A percentile compares a stretch with the other conserved stretches of the same genome.
These are phyloP conservation scores for Chaetothyriales sp. DNA, from an alignment of 2,329 filamentous ascomycete genomes.

Conservation along the genomic window DNA sequence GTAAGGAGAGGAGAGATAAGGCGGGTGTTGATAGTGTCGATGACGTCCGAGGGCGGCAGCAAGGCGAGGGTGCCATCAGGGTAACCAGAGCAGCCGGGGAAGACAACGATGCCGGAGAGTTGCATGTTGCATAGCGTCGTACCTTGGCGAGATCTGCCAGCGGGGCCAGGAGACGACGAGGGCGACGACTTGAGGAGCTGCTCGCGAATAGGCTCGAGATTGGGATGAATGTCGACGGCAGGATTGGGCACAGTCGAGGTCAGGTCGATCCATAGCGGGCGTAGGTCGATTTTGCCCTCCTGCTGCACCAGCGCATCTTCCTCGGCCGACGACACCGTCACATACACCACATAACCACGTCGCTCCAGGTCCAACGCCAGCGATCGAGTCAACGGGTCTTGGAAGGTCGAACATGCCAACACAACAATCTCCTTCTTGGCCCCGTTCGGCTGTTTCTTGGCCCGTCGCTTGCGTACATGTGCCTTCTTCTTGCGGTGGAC, in stretches of 20 bases:
- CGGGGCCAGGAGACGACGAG: slow-evolving; percentile 4
- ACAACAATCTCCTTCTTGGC: slow-evolving; percentile 76
- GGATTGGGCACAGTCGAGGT: slow-evolving; percentile 38
- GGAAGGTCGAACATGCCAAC: slow-evolving; percentile 64
- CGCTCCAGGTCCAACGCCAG: slow-evolving; percentile 76
- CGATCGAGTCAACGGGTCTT: slow-evolving; percentile 68
- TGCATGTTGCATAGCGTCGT: slow-evolving; percentile 24
- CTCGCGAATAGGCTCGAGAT: slow-evolving; percentile 16
- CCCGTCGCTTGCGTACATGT: slow-evolving; percentile 51
- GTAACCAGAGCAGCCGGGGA: slow-evolving; percentile 62
- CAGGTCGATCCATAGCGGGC: slow-evolving; percentile 67
- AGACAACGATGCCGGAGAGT: slow-evolving; percentile 65
- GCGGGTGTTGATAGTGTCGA: slow-evolving; percentile 82
- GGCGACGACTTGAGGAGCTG: slow-evolving; percentile 1
- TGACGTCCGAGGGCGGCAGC: slow-evolving; percentile 67
- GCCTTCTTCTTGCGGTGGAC: slow-evolving; percentile 47
- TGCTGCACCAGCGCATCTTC: slow-evolving; percentile 63
- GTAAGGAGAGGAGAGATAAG: slow-evolving; percentile 78
- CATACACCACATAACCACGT: slow-evolving; percentile 81
- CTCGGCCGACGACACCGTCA: slow-evolving; percentile 71
- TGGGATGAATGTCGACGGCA: slow-evolving; percentile 15
- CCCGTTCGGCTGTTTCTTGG: slow-evolving; percentile 64
- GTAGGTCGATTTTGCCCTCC: slow-evolving; percentile 65
- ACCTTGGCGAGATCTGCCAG: slow-evolving; percentile 5
- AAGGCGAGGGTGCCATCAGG: slow-evolving; percentile 73